A percentile compares a stretch with the other conserved stretches of the same genome.
Evolutionary conservation across 768 basidiomycete genomes (phyloP).

Genomic region (Pisolithus albus): DNA sequence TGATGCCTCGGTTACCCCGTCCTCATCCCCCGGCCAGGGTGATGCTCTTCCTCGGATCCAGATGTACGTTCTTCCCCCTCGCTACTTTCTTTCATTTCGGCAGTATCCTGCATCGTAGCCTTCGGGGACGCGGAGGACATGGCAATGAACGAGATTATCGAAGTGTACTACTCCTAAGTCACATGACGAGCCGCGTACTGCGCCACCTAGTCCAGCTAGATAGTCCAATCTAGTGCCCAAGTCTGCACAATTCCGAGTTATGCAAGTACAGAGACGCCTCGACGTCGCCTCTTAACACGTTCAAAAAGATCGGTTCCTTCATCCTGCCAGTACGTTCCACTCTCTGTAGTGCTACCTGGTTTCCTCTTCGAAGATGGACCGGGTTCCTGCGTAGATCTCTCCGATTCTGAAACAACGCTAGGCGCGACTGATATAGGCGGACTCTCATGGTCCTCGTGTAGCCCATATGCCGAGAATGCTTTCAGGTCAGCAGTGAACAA

Average conservation of each 20-base stretch:
- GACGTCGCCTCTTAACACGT: conserved; percentile 38
- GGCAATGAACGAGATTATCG: not conserved
- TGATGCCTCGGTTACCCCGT: conserved; percentile 9
- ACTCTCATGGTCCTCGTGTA: not conserved
- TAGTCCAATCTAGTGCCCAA: no score
- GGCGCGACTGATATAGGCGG: conserved; percentile 19
- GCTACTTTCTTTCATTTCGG: conserved; percentile 30
- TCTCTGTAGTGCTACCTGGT: not conserved
- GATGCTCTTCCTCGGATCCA: conserved; percentile 26
- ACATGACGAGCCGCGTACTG: no score
- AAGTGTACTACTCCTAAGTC: no score
- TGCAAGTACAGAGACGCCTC: conserved; percentile 14
- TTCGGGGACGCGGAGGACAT: conserved; percentile 34
- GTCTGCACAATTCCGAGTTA: not conserved
- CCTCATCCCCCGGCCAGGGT: conserved; percentile 10
- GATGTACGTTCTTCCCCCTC: conserved; percentile 30
- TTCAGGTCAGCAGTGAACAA: conserved; percentile 72
- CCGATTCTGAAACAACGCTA: conserved; percentile 5
- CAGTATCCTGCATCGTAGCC: conserved; percentile 35
- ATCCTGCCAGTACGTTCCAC: not conserved
- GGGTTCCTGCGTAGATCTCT: not conserved
- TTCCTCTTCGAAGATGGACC: not conserved
- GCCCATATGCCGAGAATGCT: conserved; percentile 56
- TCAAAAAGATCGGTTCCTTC: conserved; percentile 29
- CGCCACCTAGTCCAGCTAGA: no score